Evolutionary conservation across 2,329 filamentous ascomycete genomes (phyloP), one percentile per base, ranked within the genome.

Genomic region (Phoma sp.): DNA sequence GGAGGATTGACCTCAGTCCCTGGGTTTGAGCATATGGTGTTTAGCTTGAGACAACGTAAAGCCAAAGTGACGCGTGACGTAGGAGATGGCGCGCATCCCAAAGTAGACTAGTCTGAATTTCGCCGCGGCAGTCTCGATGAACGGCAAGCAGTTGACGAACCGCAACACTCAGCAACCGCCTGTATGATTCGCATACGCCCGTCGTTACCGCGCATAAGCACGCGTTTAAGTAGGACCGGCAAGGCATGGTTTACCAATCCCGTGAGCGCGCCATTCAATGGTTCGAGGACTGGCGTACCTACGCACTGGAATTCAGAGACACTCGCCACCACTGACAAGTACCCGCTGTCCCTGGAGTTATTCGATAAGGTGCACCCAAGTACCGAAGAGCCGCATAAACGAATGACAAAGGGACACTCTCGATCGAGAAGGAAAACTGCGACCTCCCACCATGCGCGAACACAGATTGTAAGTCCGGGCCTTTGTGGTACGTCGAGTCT

Each of bases 401-500:
- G 20, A 9, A 23, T 10, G 29, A 1, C 12, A 29, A 28, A 21
- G 38, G 29, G 12, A 9, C 7, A 25, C 10, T 11, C 17, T 9
- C n/a, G 2, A 34, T 28, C 12, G 30, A 47, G 20, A 9, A 46
- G 11, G 32, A 48, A 47, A 9, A 42, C 42, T 6, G 17, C 39
- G 2, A 49, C 45, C 15, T 36, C 5, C 4, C 28, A 14, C 34
- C 28, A 54, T 15, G 39, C 46, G 28, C 40, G 70, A 56, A 51
- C 66, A 28, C 71, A 75, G 59, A 67, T 80, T 60, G 76, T 80
- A 65, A 80, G 74, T 70, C 69, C 75, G 37, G 57, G 67, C n/a
- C 69, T 80, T 45, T 80, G 78, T 61, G 77, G 78, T 79, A 76
- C 45, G 72, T 75, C 47, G 53, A 45, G 56, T 60, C 55, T 62